Conservation (phyloP, 2,329 filamentous ascomycete genomes). For the Venturia nashicola region DNA sequence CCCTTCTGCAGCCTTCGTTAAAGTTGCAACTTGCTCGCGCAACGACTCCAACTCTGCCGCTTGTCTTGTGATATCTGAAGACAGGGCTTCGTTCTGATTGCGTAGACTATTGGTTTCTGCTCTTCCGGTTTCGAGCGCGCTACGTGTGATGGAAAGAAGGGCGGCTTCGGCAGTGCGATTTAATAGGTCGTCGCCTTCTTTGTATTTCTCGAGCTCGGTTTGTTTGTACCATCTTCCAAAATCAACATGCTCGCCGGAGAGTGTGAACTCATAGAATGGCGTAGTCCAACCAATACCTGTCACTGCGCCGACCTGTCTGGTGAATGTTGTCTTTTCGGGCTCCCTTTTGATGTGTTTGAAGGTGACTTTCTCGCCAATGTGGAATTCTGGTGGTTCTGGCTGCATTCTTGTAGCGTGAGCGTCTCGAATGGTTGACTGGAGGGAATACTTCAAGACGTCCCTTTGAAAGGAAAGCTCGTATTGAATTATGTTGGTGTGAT, state of each 20-base stretch:
- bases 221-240: not conserved
- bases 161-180: not conserved
- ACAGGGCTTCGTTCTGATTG: not conserved
- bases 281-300: not conserved
- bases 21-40: not conserved
- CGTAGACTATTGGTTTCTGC: not conserved
- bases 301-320: not conserved
- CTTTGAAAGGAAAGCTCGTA: not conserved
- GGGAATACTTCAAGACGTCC: not conserved
- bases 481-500: not conserved
- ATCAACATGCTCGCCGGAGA: not conserved
- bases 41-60: not conserved
- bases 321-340: not conserved
- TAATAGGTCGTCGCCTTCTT: not conserved
- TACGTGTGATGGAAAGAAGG: not conserved
- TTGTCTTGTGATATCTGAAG: not conserved
- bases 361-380: not conserved
- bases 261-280: not conserved
- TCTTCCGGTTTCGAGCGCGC: not conserved
- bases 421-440: not conserved
- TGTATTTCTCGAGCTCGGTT: not conserved
- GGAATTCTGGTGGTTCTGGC: not conserved
- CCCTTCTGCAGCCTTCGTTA: not conserved
- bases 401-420: not conserved
- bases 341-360: not conserved